Conservation (phyloP, 352 stramenopile species). For the Phytophthora colocasiae region DNA sequence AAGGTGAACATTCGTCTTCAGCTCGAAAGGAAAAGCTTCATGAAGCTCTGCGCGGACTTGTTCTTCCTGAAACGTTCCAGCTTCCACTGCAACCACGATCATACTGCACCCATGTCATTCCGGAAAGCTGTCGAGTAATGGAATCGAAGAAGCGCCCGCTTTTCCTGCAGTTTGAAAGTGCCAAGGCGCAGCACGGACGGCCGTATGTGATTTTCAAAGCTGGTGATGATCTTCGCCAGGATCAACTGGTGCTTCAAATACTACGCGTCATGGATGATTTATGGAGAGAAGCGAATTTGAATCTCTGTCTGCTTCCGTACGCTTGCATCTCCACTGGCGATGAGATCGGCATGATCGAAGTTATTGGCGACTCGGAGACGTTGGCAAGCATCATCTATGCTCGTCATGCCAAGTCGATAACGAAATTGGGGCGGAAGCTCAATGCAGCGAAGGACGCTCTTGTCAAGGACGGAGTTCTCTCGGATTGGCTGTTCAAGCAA, state of each 20-base stretch:
- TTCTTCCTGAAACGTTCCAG: constrained; percentile 84
- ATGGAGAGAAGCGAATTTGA: constrained; percentile 85
- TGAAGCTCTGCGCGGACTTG: constrained; percentile 64
- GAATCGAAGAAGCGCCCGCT: constrained; percentile 94
- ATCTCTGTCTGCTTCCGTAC: constrained; percentile 89
- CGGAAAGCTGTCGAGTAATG: constrained; percentile 92
- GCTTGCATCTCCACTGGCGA: constrained; percentile 89
- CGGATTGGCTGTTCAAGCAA: constrained; percentile 74
- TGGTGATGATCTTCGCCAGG: constrained; percentile 94
- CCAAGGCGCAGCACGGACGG: constrained; percentile 64
- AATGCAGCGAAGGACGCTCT: constrained; percentile 76
- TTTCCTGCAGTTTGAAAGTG: constrained; percentile 85
- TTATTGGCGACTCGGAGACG: constrained; percentile 89
- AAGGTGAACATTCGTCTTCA: constrained; percentile 48
- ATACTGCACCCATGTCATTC: constrained; percentile 79
- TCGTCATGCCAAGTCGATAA: constrained; percentile 64
- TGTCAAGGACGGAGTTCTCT: constrained; percentile 63
- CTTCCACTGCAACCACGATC: constrained; percentile 87
- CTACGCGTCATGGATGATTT: constrained; percentile 92
- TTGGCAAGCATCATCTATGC: constrained; percentile 88
- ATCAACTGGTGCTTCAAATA: constrained; percentile 94
- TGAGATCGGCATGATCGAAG: constrained; percentile 90
- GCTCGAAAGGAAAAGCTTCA: constrained; percentile 65
- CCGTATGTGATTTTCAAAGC: constrained; percentile 93
- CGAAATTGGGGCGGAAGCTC: constrained; percentile 72